Conservation (phyloP, 176 grass and related monocot species). For the Eragrostis nindensis region DNA sequence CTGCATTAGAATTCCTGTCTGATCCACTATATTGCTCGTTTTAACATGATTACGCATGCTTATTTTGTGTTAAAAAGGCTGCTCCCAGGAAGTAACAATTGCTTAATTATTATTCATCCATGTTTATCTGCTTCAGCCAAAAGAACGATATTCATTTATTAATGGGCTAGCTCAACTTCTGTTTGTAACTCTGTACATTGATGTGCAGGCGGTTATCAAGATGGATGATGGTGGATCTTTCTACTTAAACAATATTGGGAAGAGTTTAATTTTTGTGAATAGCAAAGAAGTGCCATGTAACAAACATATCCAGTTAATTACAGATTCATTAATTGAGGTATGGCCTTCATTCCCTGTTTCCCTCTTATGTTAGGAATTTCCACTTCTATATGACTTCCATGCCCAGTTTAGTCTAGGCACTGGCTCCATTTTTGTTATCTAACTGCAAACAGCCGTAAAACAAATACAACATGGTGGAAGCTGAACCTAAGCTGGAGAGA, state of each 20-base stretch:
- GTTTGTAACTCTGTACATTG: conserved; percentile 24
- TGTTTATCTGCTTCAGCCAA: too few relatives aligned
- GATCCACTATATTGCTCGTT: neutral
- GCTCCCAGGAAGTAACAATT: neutral
- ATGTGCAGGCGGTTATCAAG: conserved; percentile 64
- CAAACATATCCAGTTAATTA: conserved; percentile 59
- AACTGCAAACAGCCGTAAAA: neutral
- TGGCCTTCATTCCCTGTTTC: conserved; percentile 17
- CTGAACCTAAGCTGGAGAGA: neutral
- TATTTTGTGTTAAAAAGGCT: neutral
- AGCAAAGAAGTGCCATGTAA: conserved; percentile 71
- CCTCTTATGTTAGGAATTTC: neutral
- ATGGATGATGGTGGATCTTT: conserved; percentile 71
- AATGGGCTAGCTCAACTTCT: neutral
- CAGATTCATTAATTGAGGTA: conserved; percentile 79
- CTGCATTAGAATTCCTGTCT: neutral
- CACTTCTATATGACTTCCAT: conserved; percentile 8
- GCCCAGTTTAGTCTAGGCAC: neutral
- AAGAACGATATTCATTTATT: neutral
- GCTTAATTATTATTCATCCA: too few relatives aligned
- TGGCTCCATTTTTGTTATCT: neutral
- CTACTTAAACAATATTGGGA: conserved; percentile 70
- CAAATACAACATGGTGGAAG: neutral
- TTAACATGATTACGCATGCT: neutral
- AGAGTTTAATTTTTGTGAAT: conserved; percentile 71